Evolutionary conservation across 257 asterid genomes (phyloP), one percentile per base, ranked within the genome.

Genomic region (Fraxinus quadrangulata): DNA sequence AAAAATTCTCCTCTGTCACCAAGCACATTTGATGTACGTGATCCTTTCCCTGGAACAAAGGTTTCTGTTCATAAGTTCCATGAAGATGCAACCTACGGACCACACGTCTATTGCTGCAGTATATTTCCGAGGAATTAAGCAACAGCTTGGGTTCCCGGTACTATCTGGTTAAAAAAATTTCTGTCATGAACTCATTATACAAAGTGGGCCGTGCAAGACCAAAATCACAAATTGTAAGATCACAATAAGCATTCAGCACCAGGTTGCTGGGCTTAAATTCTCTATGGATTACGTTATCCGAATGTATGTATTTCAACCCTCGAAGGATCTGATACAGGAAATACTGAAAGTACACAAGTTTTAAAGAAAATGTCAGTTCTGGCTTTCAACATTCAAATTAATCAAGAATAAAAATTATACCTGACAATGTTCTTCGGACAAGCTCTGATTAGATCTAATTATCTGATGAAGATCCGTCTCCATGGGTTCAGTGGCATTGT

Each of bases 391-490:
- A 37, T 37, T 37, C 42, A 37, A 37, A 7, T 37, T 37, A 51
- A 9, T 17, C n/a, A 51, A 17, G n/a, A 49, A 49, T 5, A 51
- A 51, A 3, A 51, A 37, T 7, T 51, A 51, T 83, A 95, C 98
- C 92, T 95, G 98, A 80, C 90, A 88, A 80, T 95, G 97, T 76
- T 95, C 99, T 77, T 95, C 98, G 0, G 99, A 95, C 79, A 95
- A 85, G 61, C 86, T 86, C 72, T 95, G 97, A 82, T 95, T 91
- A 21, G 98, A 95, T 65, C 97, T 93, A 70, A 95, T 95, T 66
- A 95, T 95, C 77, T 95, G 99, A 83, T 95, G 98, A 80, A 93
- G 99, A 85, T 95, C 99, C 0, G 98, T 95, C 72, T 95, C 99
- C 99, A 93, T 95, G 49, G 92, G 90, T 78, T 95, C 99, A 0